These are phyloP conservation scores for Aspergillus steynii DNA, from an alignment of 495 filamentous ascomycete genomes.

Conservation along the genomic window DNA sequence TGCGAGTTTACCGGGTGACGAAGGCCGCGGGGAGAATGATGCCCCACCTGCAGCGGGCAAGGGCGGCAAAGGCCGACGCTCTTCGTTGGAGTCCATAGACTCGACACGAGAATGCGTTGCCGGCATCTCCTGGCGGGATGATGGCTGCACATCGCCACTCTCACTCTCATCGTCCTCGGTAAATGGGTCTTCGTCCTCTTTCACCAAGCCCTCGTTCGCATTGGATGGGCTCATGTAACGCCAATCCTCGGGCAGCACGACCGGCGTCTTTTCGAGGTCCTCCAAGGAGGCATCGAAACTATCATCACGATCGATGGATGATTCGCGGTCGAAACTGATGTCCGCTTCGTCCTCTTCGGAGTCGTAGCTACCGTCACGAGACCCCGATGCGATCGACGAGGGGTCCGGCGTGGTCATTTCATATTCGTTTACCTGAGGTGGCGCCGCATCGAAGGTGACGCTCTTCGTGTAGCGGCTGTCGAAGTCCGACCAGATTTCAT, in stretches of 20 bases:
- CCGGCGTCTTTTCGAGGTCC: constrained; percentile 94
- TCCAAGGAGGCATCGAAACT: constrained; percentile 93
- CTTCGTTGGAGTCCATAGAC: constrained; percentile 69
- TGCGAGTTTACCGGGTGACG: constrained; percentile 53
- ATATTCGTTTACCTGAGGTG: constrained; percentile 93
- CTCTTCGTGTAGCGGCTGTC: constrained; percentile 87
- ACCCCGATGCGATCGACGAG: constrained; percentile 83
- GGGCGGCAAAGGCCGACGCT: constrained; percentile 75
- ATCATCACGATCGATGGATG: constrained; percentile 71
- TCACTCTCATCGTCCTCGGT: constrained; percentile 62
- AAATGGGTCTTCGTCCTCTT: constrained; percentile 68
- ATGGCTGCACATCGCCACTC: constrained; percentile 48
- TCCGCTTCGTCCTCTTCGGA: constrained; percentile 74
- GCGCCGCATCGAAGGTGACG: constrained; percentile 92
- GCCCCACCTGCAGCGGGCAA: constrained; percentile 55
- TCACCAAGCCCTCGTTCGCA: constrained; percentile 51
- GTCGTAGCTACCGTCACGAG: constrained; percentile 88
- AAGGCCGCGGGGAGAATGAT: constrained; percentile 36
- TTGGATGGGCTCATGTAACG: constrained; percentile 69
- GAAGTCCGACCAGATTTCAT: constrained; percentile 68
- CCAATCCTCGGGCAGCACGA: constrained; percentile 96
- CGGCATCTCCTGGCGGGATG: constrained; percentile 33
- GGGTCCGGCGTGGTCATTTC: constrained; percentile 95
- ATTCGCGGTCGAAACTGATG: constrained; percentile 68
- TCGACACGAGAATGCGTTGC: constrained; percentile 53